Evolutionary conservation across 1,284 basidiomycete species (phyloP).

Genomic region (Cutaneotrichosporon cutaneum): DNA sequence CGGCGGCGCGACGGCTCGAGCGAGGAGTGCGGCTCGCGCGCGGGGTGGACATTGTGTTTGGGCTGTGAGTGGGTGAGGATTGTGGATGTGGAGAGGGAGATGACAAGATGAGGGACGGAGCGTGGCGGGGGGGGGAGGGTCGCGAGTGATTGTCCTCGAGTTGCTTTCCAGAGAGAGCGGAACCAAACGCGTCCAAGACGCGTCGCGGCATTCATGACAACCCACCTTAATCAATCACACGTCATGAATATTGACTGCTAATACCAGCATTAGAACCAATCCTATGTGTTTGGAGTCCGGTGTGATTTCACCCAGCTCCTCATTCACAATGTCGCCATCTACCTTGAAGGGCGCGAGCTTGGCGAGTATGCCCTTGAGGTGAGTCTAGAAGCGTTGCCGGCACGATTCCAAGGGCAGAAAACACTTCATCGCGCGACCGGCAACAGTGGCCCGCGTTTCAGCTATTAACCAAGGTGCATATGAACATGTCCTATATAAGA

Average conservation of each 20-base stretch:
- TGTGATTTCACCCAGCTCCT: too few relatives aligned
- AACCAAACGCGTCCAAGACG: constrained; percentile 5
- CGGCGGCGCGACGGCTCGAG: background rate
- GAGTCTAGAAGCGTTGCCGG: too few relatives aligned
- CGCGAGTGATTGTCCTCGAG: background rate
- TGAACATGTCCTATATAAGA: background rate
- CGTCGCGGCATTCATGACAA: background rate
- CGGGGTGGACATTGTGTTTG: background rate
- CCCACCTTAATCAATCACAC: background rate
- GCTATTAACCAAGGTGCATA: background rate
- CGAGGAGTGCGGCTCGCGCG: background rate
- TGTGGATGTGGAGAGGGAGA: too few relatives aligned
- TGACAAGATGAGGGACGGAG: background rate
- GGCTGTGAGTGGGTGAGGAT: background rate
- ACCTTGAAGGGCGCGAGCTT: too few relatives aligned
- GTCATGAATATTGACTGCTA: background rate
- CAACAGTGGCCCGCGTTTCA: too few relatives aligned
- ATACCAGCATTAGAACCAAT: background rate
- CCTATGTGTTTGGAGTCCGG: too few relatives aligned
- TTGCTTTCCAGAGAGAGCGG: background rate
- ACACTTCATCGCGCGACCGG: too few relatives aligned
- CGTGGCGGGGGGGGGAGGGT: constrained; percentile 3
- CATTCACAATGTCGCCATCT: too few relatives aligned
- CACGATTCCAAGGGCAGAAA: too few relatives aligned
- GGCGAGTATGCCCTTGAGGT: too few relatives aligned